phyloP scores from a whole-genome alignment of 2,329 filamentous ascomycete genomes.

The Zymoseptoria tritici region DNA sequence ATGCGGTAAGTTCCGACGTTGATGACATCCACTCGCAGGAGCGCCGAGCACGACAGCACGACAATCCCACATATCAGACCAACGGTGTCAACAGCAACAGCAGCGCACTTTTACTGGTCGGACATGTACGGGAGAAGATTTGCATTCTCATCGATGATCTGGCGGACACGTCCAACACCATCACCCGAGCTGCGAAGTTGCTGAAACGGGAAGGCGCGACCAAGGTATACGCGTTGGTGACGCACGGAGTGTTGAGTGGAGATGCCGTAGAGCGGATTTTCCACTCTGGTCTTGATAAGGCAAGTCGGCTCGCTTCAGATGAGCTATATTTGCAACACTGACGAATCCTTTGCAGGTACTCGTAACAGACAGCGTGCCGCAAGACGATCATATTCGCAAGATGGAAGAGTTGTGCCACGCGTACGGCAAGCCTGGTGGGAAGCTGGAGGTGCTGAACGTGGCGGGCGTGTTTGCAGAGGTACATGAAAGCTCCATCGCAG shows the following conservation, averaged over 20 bases:
- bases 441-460: conserved; percentile 87
- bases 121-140: conserved; percentile 70
- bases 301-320: background rate
- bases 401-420: conserved; percentile 16
- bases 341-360: conserved; percentile 47
- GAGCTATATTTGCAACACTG: background rate
- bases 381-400: conserved; percentile 63
- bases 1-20: background rate
- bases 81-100: conserved; percentile 33
- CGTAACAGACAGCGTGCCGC: conserved; percentile 91
- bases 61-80: conserved; percentile 5
- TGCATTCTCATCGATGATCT: conserved; percentile 92
- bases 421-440: conserved; percentile 55
- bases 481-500: conserved; percentile 20
- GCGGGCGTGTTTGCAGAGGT: conserved; percentile 85
- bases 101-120: conserved; percentile 88
- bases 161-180: conserved; percentile 93
- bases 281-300: conserved; percentile 80
- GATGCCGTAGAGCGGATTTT: conserved; percentile 94
- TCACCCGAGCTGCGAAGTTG: conserved; percentile 92
- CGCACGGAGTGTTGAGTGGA: conserved; percentile 89
- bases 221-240: conserved; percentile 83
- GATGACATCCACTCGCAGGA: conserved; percentile 48
- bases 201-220: conserved; percentile 88
- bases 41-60: conserved; percentile 64